Conservation (phyloP, 345 rosid species). For the Cardamine resedifolia region DNA sequence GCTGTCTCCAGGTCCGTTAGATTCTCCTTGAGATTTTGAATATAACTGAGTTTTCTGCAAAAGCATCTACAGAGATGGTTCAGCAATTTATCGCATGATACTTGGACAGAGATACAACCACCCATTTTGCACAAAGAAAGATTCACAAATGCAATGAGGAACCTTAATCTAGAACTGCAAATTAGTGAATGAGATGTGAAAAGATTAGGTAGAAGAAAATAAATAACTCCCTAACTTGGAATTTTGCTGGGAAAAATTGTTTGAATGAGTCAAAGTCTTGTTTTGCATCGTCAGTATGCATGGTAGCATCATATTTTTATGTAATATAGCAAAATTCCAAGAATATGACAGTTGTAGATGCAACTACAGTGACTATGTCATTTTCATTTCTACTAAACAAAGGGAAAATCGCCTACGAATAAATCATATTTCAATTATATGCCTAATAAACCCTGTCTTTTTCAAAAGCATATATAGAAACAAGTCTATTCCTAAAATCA, state of each 20-base stretch:
- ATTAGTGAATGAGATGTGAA: not conserved
- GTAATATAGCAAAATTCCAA: not conserved
- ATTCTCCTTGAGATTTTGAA: conserved; percentile 9
- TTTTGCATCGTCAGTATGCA: conserved; percentile 1
- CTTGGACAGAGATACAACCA: conserved; percentile 15
- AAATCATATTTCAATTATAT: not conserved
- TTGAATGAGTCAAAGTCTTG: conserved; percentile 10
- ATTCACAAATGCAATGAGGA: not conserved
- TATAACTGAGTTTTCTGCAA: not conserved
- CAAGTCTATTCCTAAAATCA: not conserved
- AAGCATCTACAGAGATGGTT: conserved; percentile 10
- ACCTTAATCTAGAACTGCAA: not conserved
- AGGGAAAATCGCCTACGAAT: not conserved
- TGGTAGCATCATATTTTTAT: not conserved
- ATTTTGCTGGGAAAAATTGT: not conserved
- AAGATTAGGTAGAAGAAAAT: not conserved
- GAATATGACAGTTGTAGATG: not conserved
- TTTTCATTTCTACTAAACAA: conserved; percentile 1
- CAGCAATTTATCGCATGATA: conserved; percentile 2
- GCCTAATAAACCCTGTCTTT: not conserved
- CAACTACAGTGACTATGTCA: conserved; percentile 3
- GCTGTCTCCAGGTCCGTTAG: conserved; percentile 3
- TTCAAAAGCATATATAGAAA: not conserved
- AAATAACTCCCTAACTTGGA: not conserved
- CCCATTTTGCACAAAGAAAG: conserved; percentile 18